These are phyloP conservation scores for Flueggea neowawraea DNA, from an alignment of 441 rosid species.

Conservation along the genomic window DNA sequence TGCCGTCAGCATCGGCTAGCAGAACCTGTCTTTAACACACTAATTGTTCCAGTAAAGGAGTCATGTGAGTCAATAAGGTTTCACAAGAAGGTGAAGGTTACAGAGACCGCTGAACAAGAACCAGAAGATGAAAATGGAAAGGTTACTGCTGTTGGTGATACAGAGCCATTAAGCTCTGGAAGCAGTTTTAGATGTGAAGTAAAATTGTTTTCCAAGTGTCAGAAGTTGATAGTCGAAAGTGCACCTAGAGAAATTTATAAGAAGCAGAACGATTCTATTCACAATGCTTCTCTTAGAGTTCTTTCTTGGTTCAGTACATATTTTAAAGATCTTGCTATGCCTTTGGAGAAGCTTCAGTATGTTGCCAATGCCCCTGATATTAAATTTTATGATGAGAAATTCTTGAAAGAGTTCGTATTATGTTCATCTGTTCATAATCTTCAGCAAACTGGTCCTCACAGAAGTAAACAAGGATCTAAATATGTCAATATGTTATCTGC, in stretches of 20 bases:
- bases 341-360: slow-evolving; percentile 36
- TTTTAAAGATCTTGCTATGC: slow-evolving; percentile 44
- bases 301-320: slow-evolving; percentile 71
- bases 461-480: slow-evolving; percentile 20
- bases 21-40: slow-evolving; percentile 64
- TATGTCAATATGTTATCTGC: slow-evolving; percentile 18
- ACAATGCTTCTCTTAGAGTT: slow-evolving; percentile 71
- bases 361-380: slow-evolving; percentile 40
- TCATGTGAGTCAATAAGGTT: slow-evolving; percentile 45
- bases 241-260: slow-evolving; percentile 54
- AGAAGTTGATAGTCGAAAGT: slow-evolving; percentile 64
- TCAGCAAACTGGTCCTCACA: slow-evolving; percentile 17
- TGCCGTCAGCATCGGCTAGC: slow-evolving; percentile 85
- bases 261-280: slow-evolving; percentile 73
- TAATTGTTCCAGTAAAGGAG: slow-evolving; percentile 35
- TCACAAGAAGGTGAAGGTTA: slow-evolving; percentile 49
- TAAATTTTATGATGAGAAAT: slow-evolving; percentile 29
- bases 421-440: slow-evolving; percentile 27
- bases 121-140: slow-evolving; percentile 28
- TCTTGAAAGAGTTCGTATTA: slow-evolving; percentile 38
- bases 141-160: slow-evolving; percentile 24
- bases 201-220: slow-evolving; percentile 63
- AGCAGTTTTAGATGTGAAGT: slow-evolving; percentile 58
- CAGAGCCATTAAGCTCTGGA: slow-evolving; percentile 25
- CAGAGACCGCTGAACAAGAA: slow-evolving; percentile 27